Evolutionary conservation across 441 rosid genomes (phyloP).

Genomic region (Syzygium syzygioides): DNA sequence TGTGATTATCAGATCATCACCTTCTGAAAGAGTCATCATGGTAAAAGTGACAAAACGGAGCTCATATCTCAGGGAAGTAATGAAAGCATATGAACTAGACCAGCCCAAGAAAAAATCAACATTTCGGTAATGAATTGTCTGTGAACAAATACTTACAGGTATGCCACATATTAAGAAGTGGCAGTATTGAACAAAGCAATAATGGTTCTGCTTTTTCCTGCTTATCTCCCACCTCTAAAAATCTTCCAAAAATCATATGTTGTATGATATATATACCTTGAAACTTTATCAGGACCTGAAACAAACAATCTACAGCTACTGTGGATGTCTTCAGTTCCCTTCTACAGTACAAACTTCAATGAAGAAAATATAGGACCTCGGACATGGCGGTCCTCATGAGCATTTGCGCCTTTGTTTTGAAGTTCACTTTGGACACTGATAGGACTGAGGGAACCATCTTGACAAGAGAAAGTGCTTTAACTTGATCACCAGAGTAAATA

Average conservation of each 20-base stretch:
- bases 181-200: not conserved
- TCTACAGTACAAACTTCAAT: not conserved
- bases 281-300: not conserved
- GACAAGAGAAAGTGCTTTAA: conserved; percentile 55
- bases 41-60: not conserved
- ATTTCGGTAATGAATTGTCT: not conserved
- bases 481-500: conserved; percentile 58
- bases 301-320: not conserved
- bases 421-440: conserved; percentile 44
- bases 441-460: conserved; percentile 75
- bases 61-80: not conserved
- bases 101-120: not conserved
- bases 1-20: not conserved
- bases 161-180: not conserved
- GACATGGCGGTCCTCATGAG: not conserved
- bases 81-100: not conserved
- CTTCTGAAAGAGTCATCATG: not conserved
- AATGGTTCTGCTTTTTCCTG: not conserved
- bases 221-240: not conserved
- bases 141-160: not conserved
- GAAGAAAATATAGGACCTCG: not conserved
- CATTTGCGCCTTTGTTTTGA: not conserved
- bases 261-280: not conserved
- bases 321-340: not conserved
- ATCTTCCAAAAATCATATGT: not conserved